These are phyloP conservation scores for Podaxis sp. DNA, from an alignment of 768 basidiomycete genomes.

Conservation along the genomic window DNA sequence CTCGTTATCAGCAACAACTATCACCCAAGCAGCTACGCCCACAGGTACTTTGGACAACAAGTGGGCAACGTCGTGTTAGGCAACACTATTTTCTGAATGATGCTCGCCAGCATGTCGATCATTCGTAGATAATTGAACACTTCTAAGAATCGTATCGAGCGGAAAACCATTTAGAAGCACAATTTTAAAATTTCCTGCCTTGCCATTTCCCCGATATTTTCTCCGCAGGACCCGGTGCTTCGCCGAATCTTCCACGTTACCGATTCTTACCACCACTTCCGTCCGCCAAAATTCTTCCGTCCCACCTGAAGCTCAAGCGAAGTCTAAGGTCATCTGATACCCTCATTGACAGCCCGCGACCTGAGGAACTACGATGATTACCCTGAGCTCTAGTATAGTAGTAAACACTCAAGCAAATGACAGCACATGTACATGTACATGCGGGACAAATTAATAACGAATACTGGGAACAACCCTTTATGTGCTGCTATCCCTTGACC, in stretches of 20 bases:
- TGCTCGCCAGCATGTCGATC: background rate
- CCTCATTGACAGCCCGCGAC: background rate
- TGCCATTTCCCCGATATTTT: background rate
- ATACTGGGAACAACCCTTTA: background rate
- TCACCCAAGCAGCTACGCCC: constrained; percentile 46
- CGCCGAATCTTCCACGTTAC: background rate
- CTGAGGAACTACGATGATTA: background rate
- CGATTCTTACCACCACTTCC: background rate
- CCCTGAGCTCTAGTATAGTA: background rate
- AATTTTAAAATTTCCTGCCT: background rate
- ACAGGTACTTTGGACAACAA: constrained; percentile 31
- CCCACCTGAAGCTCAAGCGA: background rate
- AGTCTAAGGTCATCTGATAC: constrained; percentile 1
- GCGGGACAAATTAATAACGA: background rate
- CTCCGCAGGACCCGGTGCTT: background rate
- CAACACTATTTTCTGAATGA: constrained; percentile 21
- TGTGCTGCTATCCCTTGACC: background rate
- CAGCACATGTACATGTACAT: background rate
- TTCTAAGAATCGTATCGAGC: too few relatives aligned
- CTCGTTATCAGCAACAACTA: constrained; percentile 41
- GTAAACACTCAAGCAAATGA: background rate
- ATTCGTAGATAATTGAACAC: too few relatives aligned
- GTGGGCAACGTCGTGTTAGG: constrained; percentile 22
- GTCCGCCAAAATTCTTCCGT: background rate
- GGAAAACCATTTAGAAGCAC: too few relatives aligned